A percentile compares a stretch with the other conserved stretches of the same genome.
Conservation (phyloP, 148 eudicot genomes). For the Agrostemma githago region DNA sequence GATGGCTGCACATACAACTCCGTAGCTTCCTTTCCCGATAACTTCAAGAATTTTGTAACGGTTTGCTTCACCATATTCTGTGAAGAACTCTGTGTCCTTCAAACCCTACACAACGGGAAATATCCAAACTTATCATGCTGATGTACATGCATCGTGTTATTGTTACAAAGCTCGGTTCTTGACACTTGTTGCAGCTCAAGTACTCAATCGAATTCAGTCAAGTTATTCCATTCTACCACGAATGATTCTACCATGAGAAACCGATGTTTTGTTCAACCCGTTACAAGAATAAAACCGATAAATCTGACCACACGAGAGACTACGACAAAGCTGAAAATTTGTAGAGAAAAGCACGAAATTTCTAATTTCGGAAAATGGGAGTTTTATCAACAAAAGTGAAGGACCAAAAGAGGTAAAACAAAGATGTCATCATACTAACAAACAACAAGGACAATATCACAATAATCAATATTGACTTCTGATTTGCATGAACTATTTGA, state of each 20-base stretch:
- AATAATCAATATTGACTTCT: not conserved
- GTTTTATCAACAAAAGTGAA: constrained; percentile 1
- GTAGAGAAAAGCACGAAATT: not conserved
- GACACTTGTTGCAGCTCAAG: not conserved
- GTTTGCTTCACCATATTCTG: constrained; percentile 75
- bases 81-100: constrained; percentile 71
- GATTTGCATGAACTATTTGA: constrained; percentile 17
- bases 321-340: not conserved
- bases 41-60: constrained; percentile 79
- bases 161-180: not conserved
- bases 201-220: not conserved
- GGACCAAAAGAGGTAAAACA: constrained; percentile 14
- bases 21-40: constrained; percentile 87
- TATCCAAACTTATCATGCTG: no score
- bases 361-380: constrained; percentile 7
- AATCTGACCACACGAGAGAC: no score
- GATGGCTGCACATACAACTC: constrained; percentile 85
- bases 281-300: no score
- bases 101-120: constrained; percentile 27
- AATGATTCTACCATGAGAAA: no score
- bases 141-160: not conserved
- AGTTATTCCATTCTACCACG: no score
- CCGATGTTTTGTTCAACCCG: no score
- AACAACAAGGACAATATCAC: constrained; percentile 14
- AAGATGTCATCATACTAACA: constrained; percentile 17